Evolutionary conservation across 2,329 filamentous ascomycete species (phyloP).

Genomic region (Verticillium tricorpus): DNA sequence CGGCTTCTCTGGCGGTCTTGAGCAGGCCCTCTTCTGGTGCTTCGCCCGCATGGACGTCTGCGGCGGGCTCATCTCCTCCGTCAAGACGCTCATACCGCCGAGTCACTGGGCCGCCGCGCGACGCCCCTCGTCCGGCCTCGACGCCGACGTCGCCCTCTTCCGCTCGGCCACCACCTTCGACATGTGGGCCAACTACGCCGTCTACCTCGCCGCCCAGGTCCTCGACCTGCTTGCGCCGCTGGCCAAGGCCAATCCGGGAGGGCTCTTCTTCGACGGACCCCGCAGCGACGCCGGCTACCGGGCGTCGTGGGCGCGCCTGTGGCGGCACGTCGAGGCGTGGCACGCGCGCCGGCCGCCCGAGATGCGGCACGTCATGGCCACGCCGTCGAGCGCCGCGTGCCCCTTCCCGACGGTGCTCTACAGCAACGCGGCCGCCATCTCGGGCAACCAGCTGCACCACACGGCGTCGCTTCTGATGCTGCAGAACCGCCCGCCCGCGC

Average conservation of each 20-base stretch:
- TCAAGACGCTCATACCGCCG: slow-evolving; percentile 43
- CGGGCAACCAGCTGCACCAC: slow-evolving; percentile 50
- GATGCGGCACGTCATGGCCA: slow-evolving; percentile 28
- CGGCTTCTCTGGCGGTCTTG: slow-evolving; percentile 42
- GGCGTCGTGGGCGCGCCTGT: slow-evolving; percentile 31
- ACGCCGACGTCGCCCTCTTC: slow-evolving; percentile 29
- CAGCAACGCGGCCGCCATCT: slow-evolving; percentile 46
- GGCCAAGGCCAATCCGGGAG: slow-evolving; percentile 1
- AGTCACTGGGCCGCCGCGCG: slow-evolving; percentile 37
- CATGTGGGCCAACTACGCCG: slow-evolving; percentile 46
- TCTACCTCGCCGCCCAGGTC: slow-evolving; percentile 42
- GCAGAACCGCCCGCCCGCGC: slow-evolving; percentile 35
- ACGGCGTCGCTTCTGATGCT: slow-evolving; percentile 48
- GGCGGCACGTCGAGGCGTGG: slow-evolving; percentile 35
- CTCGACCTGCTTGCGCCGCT: slow-evolving; percentile 29
- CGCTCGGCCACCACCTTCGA: slow-evolving; percentile 29
- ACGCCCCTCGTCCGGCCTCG: slow-evolving; percentile 15
- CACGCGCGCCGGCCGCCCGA: slow-evolving; percentile 29
- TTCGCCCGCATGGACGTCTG: slow-evolving; percentile 52
- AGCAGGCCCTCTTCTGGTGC: slow-evolving; percentile 50
- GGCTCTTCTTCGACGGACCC: slow-evolving; percentile 6
- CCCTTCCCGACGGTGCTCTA: slow-evolving; percentile 46
- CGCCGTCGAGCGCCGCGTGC: slow-evolving; percentile 36
- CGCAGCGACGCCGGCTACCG: slow-evolving; percentile 19
- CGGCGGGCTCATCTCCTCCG: slow-evolving; percentile 46